phyloP scores from a whole-genome alignment of 192 early-diverging fungal species.

The Haplosporangium gracile region DNA sequence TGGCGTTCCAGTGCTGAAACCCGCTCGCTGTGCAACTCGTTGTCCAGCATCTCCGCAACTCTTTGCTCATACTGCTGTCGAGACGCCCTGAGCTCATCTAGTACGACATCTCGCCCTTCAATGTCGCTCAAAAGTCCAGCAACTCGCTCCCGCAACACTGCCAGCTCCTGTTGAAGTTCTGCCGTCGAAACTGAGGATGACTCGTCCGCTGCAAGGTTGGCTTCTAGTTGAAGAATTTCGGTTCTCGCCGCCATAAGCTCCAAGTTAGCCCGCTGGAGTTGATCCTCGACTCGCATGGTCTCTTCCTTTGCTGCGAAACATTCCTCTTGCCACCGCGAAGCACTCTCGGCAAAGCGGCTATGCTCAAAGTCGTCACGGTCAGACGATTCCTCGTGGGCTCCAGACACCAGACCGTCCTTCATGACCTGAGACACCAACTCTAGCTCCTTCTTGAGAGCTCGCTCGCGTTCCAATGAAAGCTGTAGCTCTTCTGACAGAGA shows the following conservation, averaged over 20 bases:
- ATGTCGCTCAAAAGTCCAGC: background rate
- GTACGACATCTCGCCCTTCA: background rate
- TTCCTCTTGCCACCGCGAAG: conserved; percentile 32
- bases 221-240: conserved; percentile 22
- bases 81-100: background rate
- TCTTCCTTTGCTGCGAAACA: conserved; percentile 36
- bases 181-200: background rate
- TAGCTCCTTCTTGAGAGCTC: conserved; percentile 3
- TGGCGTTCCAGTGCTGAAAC: background rate
- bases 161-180: background rate
- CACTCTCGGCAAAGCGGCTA: background rate
- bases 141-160: background rate
- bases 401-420: background rate
- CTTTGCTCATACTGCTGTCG: background rate
- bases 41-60: background rate
- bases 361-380: background rate
- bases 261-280: conserved; percentile 16
- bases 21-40: background rate
- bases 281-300: conserved; percentile 21
- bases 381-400: background rate
- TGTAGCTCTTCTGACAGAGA: background rate
- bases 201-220: background rate
- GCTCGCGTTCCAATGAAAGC: conserved; percentile 12
- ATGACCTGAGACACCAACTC: conserved; percentile 1
- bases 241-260: conserved; percentile 31